phyloP scores from a whole-genome alignment of 2,329 filamentous ascomycete species.

The Tolypocladium ovalisporum region DNA sequence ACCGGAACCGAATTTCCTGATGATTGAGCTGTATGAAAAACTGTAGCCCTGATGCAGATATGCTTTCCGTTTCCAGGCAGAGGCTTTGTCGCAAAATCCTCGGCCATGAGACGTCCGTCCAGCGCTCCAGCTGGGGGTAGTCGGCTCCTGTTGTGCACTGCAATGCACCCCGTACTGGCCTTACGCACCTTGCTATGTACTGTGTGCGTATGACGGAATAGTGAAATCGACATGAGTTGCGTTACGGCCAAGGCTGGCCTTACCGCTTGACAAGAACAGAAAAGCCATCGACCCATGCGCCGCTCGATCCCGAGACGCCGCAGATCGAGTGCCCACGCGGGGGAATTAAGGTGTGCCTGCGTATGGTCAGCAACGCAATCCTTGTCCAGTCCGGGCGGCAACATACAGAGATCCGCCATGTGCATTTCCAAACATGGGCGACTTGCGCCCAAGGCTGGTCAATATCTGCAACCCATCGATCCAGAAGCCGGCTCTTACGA shows the following conservation, averaged over 20 bases:
- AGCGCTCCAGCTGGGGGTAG: background rate
- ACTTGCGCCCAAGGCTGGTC: slow-evolving; percentile 80
- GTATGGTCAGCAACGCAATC: slow-evolving; percentile 11
- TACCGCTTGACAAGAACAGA: slow-evolving; percentile 54
- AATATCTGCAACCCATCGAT: slow-evolving; percentile 84
- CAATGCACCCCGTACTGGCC: too few relatives aligned
- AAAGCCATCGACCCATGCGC: slow-evolving; percentile 74
- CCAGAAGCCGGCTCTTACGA: slow-evolving; percentile 68
- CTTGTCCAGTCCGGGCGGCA: background rate
- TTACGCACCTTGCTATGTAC: background rate
- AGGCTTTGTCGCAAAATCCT: background rate
- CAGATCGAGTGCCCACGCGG: slow-evolving; percentile 82
- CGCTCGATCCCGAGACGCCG: slow-evolving; percentile 75
- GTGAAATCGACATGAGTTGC: background rate
- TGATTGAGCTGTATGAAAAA: background rate
- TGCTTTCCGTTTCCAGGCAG: background rate
- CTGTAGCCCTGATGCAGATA: background rate
- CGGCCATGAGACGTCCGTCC: background rate
- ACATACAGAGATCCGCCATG: slow-evolving; percentile 74
- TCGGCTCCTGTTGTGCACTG: background rate
- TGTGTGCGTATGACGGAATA: background rate
- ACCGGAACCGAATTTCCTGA: slow-evolving; percentile 1
- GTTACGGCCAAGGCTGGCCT: too few relatives aligned
- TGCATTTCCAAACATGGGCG: slow-evolving; percentile 72
- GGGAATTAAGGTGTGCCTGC: slow-evolving; percentile 76